Evolutionary conservation across 1,139 yeast species (phyloP).

Genomic region (Komagataea norvegica): DNA sequence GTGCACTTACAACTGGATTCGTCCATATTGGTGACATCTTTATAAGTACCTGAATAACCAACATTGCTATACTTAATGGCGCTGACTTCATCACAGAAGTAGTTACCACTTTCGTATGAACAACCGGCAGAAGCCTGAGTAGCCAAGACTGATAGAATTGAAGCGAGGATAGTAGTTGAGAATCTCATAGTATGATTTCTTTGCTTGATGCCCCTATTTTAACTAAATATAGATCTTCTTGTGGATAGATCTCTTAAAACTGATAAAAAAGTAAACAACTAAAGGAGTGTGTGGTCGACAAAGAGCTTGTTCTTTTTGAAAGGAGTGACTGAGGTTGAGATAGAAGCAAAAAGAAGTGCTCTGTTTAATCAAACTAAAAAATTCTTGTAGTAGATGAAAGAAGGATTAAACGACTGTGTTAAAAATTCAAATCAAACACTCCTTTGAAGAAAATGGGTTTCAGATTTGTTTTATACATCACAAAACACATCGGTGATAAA

Average conservation of each 20-base stretch:
- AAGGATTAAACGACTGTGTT: background rate
- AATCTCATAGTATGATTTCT: conserved; percentile 22
- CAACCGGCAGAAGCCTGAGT: conserved; percentile 36
- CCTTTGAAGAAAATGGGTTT: conserved; percentile 8
- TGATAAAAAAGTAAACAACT: background rate
- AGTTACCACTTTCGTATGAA: conserved; percentile 59
- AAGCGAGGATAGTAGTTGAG: conserved; percentile 22
- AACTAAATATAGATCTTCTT: background rate
- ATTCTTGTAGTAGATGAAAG: no score
- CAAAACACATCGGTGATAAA: background rate
- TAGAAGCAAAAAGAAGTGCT: no score
- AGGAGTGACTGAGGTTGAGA: conserved; percentile 17
- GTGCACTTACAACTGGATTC: conserved; percentile 60
- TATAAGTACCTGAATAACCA: conserved; percentile 78
- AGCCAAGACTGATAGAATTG: conserved; percentile 24
- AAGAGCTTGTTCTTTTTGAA: conserved; percentile 8
- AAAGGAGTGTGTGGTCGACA: conserved; percentile 1
- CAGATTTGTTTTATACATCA: conserved; percentile 10
- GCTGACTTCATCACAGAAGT: conserved; percentile 68
- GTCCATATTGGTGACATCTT: conserved; percentile 68
- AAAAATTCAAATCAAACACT: background rate
- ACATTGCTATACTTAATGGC: conserved; percentile 67
- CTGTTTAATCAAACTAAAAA: no score
- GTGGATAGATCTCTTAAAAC: background rate
- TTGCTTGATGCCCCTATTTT: background rate